These are phyloP conservation scores for Calonectria fujianensis DNA, from an alignment of 2,329 filamentous ascomycete genomes.

Conservation along the genomic window DNA sequence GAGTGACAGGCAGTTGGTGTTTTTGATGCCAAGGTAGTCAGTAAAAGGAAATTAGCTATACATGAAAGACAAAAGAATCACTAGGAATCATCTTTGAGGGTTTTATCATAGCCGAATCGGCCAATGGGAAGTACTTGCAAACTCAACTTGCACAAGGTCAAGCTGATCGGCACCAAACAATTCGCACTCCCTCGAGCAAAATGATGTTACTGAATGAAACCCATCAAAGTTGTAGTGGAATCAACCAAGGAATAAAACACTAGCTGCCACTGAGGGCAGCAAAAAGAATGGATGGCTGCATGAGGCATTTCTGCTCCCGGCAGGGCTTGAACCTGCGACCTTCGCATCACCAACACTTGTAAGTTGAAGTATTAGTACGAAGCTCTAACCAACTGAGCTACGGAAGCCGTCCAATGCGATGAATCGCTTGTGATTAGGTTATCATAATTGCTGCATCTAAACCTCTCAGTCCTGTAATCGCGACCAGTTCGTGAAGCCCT, in stretches of 20 bases:
- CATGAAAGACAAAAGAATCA: no score
- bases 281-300: conserved; percentile 46
- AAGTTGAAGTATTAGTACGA: conserved; percentile 50
- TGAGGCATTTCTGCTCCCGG: conserved; percentile 45
- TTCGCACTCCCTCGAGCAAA: neutral
- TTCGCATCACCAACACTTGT: conserved; percentile 48
- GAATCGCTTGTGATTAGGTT: conserved; percentile 30
- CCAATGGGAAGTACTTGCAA: no score
- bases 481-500: neutral
- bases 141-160: no score
- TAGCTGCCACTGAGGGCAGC: neutral
- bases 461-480: neutral
- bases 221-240: no score
- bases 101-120: no score
- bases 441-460: neutral
- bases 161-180: neutral
- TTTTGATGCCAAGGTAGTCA: no score
- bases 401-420: conserved; percentile 48
- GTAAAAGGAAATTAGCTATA: no score
- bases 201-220: neutral
- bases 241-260: neutral
- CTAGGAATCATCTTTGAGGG: no score
- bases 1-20: no score
- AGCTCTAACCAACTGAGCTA: conserved; percentile 55
- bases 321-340: conserved; percentile 54